Base-by-base conservation (phyloP, 768 basidiomycete genomes). In the Postia placenta region DNA sequence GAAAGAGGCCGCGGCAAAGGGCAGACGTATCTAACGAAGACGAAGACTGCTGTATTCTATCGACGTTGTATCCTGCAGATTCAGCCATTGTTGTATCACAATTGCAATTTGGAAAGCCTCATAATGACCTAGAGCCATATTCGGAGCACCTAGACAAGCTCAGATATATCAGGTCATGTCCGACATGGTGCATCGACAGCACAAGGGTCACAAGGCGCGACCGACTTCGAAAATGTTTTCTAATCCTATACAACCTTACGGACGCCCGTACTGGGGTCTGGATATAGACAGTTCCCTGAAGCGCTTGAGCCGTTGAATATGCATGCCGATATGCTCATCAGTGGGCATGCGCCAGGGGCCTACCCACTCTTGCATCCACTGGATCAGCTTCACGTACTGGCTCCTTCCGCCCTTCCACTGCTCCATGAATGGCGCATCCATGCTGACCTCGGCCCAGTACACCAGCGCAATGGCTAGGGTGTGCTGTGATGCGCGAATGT, bases 361-460 rank as follows among this genome's bases (percentile, higher is more conserved):
- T 0, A 83, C 75, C 85, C 83, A 84, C 23, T 69, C 74, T 37
- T 58, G 53, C 27, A 85, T 63, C 83, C 84, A 87, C 37, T 49
- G 48, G 35, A 75, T 64, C 19, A 83, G 56, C 56, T 59, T 65
- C 38, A 53, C 52, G 64, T 79, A 80, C 54, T 50, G 23, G 47
- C 9, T 63, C 57, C 9, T 64, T 52, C 63, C 63, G 60, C 14
- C 62, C 60, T 24, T 57, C 51, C 36, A 66, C 42, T 60, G 59
- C 58, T 83, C 80, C 15, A 87, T 63, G 53, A 83, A 56, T 40
- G 83, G 81, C 11, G 79, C 75, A 38, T 78, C 74, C 47, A 80
- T 64, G 53, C 79, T 78, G 25, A 85, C 79, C 59, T 92, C 87
- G 5, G 73, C 74, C 80, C 87, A 90, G 51, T 85, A 77, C 39